A percentile compares a stretch with the other conserved stretches of the same genome.
Conservation (phyloP, 1,139 yeast genomes). For the Blastobotrys arbuscula region DNA sequence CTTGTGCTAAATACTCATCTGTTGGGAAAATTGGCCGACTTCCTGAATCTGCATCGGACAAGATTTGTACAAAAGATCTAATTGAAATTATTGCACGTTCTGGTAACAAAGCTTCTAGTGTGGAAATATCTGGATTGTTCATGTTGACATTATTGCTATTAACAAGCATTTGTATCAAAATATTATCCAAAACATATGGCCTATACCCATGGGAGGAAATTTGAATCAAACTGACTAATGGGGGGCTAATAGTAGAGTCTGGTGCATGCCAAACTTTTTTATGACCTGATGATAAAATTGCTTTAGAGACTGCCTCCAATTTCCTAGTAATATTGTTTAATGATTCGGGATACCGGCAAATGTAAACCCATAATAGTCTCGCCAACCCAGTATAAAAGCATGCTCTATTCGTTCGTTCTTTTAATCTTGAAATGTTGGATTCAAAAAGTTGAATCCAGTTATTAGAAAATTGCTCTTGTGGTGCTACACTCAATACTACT, state of each 20-base stretch:
- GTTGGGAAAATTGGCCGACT: conserved; percentile 74
- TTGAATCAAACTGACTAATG: conserved; percentile 66
- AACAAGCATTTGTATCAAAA: conserved; percentile 50
- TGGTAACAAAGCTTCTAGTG: conserved; percentile 57
- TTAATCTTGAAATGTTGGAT: conserved; percentile 35
- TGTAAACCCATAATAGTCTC: conserved; percentile 80
- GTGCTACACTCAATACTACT: conserved; percentile 73
- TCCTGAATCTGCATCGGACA: conserved; percentile 54
- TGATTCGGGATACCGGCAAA: conserved; percentile 82
- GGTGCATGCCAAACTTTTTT: conserved; percentile 63
- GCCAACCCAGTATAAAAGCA: conserved; percentile 62
- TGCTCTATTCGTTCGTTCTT: conserved; percentile 42
- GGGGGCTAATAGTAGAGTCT: conserved; percentile 55
- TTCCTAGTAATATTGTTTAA: conserved; percentile 77
- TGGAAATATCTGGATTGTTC: conserved; percentile 41
- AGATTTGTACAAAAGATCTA: conserved; percentile 61
- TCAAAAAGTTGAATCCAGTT: conserved; percentile 73
- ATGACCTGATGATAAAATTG: conserved; percentile 43
- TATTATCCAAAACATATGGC: conserved; percentile 72
- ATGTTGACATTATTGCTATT: conserved; percentile 35
- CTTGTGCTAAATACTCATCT: conserved; percentile 16
- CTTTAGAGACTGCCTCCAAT: conserved; percentile 50
- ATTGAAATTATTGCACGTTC: conserved; percentile 69
- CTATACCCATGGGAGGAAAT: conserved; percentile 75
- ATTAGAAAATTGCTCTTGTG: conserved; percentile 67